A percentile compares a stretch with the other conserved stretches of the same genome.
Conservation (phyloP, 179 eudicot genomes). For the Carnegiea gigantea region DNA sequence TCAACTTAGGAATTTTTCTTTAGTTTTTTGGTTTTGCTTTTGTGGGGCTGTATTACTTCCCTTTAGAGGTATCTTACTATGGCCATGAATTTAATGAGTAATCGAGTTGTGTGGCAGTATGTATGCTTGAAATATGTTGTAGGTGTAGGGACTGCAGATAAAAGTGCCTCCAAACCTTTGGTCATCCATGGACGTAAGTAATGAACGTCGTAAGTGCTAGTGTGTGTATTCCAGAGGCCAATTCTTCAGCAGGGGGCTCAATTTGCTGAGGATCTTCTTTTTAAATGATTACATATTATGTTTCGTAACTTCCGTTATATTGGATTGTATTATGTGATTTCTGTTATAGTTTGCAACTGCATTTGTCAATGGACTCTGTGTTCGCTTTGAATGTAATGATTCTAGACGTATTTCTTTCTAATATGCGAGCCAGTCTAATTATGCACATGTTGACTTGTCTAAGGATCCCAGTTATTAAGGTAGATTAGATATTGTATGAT, state of each 20-base stretch:
- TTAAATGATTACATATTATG: not conserved
- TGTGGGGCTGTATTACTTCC: too few species aligned
- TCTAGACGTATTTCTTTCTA: not conserved
- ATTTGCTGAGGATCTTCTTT: not conserved
- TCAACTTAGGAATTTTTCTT: not conserved
- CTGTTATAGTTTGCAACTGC: not conserved
- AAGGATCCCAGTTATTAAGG: not conserved
- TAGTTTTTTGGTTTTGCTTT: too few species aligned
- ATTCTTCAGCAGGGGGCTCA: not conserved
- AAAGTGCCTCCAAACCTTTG: slow-evolving; percentile 30
- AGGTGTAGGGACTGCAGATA: slow-evolving; percentile 19
- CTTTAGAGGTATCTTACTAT: not conserved
- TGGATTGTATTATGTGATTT: not conserved
- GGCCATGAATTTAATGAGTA: not conserved
- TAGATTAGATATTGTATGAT: not conserved
- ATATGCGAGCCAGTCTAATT: not conserved
- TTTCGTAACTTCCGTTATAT: not conserved
- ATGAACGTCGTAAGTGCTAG: not conserved
- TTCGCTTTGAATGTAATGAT: not conserved
- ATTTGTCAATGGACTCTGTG: not conserved
- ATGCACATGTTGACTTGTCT: not conserved
- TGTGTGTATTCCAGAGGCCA: slow-evolving; percentile 3
- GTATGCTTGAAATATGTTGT: slow-evolving; percentile 13
- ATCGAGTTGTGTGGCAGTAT: not conserved
- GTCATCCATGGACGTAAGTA: slow-evolving; percentile 27